These are phyloP conservation scores for Saccharomycopsis babjevae DNA, from an alignment of 805 yeast genomes.

Conservation along the genomic window DNA sequence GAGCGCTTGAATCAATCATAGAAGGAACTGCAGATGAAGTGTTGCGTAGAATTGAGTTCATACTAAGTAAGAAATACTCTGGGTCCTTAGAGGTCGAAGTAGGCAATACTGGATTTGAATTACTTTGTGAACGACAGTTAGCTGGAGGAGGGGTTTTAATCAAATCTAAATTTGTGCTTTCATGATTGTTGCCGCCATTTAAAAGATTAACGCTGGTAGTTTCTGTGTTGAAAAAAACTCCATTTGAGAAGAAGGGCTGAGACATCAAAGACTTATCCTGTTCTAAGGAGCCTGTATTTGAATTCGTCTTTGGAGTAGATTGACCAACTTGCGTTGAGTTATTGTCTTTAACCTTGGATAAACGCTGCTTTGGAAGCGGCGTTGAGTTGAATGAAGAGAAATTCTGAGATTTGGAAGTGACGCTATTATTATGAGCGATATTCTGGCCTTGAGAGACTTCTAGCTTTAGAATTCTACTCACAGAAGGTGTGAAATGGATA, in stretches of 20 bases:
- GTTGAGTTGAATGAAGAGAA: neutral
- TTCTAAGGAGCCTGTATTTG: neutral
- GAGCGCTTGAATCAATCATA: neutral
- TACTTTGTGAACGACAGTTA: neutral
- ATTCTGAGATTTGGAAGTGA: neutral
- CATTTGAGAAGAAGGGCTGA: neutral
- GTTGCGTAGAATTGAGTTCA: neutral
- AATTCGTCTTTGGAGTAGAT: neutral
- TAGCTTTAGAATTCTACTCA: neutral
- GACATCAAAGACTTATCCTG: neutral
- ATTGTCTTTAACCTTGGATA: neutral
- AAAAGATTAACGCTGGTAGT: neutral
- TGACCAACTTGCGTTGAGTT: neutral
- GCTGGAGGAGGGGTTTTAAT: neutral
- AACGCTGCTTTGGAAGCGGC: neutral
- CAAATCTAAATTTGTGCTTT: neutral
- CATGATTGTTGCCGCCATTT: neutral
- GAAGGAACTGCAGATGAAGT: neutral
- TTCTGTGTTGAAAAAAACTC: neutral
- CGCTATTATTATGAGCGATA: neutral
- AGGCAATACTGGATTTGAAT: neutral
- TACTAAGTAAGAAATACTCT: neutral
- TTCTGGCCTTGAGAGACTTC: neutral
- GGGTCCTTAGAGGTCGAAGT: neutral
- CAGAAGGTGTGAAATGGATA: neutral